These are phyloP conservation scores for Colletotrichum musicola DNA, from an alignment of 2,329 filamentous ascomycete genomes.

Conservation along the genomic window DNA sequence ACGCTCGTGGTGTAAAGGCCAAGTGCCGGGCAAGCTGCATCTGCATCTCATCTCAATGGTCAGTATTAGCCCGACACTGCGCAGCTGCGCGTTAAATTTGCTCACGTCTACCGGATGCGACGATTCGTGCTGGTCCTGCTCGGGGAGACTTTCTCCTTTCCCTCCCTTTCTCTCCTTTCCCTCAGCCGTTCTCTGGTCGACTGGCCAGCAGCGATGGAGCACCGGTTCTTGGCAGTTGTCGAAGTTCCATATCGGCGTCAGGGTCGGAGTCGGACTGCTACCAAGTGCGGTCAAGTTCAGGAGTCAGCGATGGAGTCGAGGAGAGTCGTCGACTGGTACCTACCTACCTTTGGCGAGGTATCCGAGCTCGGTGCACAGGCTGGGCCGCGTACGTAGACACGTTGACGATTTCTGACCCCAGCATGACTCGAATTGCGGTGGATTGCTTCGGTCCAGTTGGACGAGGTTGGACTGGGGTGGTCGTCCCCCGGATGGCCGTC, in stretches of 20 bases:
- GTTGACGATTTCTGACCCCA: not conserved
- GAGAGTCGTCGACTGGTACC: too few relatives aligned
- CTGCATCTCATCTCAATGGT: constrained; percentile 3
- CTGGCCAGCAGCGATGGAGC: constrained; percentile 7
- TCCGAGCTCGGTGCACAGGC: too few relatives aligned
- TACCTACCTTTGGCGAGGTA: too few relatives aligned
- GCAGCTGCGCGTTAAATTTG: not conserved
- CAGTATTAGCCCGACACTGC: constrained; percentile 7
- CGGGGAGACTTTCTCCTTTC: not conserved
- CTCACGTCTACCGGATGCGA: not conserved
- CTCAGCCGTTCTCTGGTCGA: not conserved
- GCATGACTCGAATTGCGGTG: constrained; percentile 19
- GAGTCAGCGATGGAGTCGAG: too few relatives aligned
- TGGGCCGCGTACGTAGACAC: not conserved
- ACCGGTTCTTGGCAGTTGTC: constrained; percentile 20
- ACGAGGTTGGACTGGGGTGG: too few relatives aligned
- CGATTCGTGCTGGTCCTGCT: not conserved
- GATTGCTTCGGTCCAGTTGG: not conserved
- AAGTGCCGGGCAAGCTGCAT: constrained; percentile 29
- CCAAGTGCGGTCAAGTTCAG: too few relatives aligned
- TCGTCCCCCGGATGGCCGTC: not conserved
- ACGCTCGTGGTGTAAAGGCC: not conserved
- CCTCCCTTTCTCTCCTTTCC: not conserved
- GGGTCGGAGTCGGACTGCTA: not conserved
- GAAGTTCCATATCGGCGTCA: not conserved